These are phyloP conservation scores for Sporothrix pseudoabietina DNA, from an alignment of 2,329 filamentous ascomycete species.

Conservation along the genomic window DNA sequence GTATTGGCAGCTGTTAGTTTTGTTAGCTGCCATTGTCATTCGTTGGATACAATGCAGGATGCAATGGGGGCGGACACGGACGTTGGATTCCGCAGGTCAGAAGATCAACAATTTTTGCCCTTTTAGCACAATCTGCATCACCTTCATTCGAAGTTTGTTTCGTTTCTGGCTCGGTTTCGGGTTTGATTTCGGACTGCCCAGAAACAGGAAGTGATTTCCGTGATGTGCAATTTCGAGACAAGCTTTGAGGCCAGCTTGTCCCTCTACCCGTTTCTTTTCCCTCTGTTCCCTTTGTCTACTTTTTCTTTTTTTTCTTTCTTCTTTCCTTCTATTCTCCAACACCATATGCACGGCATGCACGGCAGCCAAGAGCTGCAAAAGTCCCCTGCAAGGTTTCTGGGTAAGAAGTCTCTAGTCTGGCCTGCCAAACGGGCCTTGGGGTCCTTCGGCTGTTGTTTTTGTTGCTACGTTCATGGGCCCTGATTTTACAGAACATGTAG, in stretches of 20 bases:
- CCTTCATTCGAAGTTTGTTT: not conserved
- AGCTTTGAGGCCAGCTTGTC: not conserved
- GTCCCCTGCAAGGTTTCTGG: not conserved
- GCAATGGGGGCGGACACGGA: not conserved
- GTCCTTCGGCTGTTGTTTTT: not conserved
- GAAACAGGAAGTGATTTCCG: not conserved
- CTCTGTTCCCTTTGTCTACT: not conserved
- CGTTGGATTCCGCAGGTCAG: not conserved
- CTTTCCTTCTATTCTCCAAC: not conserved
- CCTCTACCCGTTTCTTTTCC: not conserved
- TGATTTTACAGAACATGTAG: too few relatives aligned
- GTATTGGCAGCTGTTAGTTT: not conserved
- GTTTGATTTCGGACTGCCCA: not conserved
- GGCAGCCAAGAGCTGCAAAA: not conserved
- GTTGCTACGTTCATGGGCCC: not conserved
- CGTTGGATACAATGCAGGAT: not conserved
- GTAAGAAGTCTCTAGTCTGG: not conserved
- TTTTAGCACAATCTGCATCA: not conserved
- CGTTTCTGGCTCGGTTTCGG: not conserved
- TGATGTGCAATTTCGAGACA: not conserved
- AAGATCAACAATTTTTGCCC: not conserved
- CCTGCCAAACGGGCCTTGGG: not conserved
- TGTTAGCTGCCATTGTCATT: not conserved
- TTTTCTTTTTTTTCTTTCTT: not conserved
- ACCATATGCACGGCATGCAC: constrained; percentile 13